phyloP scores from a whole-genome alignment of 495 filamentous ascomycete genomes.

The Amphirosellinia nigrospora region DNA sequence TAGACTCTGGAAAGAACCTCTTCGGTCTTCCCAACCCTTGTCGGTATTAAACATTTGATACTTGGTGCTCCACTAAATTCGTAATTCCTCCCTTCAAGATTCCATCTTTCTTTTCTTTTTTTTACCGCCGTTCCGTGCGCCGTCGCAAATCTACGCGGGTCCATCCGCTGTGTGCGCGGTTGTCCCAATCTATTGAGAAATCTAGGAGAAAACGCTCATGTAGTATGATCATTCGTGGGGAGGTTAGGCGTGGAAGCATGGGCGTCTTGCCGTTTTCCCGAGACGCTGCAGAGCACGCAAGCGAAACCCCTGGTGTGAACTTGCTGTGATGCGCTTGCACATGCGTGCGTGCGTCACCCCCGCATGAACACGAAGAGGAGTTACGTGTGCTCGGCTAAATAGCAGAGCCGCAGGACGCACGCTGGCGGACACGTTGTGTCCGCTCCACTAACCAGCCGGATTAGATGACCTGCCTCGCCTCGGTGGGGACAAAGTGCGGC shows the following conservation, averaged over 20 bases:
- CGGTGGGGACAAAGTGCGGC: not conserved
- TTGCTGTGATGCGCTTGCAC: not conserved
- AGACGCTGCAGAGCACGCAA: not conserved
- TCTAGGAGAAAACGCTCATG: not conserved
- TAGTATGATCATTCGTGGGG: not conserved
- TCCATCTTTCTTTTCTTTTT: constrained; percentile 5
- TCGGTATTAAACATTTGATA: not conserved
- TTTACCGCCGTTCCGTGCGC: constrained; percentile 17
- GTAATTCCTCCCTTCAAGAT: not conserved
- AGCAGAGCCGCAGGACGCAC: constrained; percentile 2
- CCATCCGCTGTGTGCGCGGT: not conserved
- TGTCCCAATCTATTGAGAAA: constrained; percentile 12
- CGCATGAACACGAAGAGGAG: not conserved
- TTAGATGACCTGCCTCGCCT: not conserved
- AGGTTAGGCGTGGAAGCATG: not conserved
- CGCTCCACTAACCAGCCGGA: not conserved
- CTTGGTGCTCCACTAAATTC: not conserved
- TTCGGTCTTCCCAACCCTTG: not conserved
- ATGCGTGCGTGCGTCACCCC: not conserved
- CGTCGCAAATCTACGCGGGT: constrained; percentile 11
- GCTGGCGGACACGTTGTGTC: not conserved
- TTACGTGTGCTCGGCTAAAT: not conserved
- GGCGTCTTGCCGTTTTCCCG: not conserved
- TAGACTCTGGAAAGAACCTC: not conserved
- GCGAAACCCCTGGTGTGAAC: not conserved